Percentiles rank a stretch among this genome's conserved stretches.
Conservation (phyloP, 306 rosid species). For the Lagenaria siceraria region DNA sequence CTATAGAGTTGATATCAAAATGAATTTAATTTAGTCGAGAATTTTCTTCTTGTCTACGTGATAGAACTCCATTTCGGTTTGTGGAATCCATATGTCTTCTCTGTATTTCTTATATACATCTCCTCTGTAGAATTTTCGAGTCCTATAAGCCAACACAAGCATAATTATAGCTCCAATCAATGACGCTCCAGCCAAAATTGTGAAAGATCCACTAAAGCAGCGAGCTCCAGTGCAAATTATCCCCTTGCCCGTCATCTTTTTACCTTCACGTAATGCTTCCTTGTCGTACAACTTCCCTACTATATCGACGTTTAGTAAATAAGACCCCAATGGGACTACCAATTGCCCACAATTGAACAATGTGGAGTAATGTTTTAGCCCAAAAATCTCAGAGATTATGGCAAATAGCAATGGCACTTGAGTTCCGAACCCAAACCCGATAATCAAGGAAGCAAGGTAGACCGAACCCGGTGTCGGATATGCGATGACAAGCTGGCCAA, state of each 20-base stretch:
- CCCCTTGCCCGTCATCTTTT: not conserved
- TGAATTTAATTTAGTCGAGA: not conserved
- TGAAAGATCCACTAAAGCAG: not conserved
- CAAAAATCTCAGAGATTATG: not conserved
- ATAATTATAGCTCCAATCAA: not conserved
- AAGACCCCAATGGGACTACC: not conserved
- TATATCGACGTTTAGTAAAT: not conserved
- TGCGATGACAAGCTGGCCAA: not conserved
- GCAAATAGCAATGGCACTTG: not conserved
- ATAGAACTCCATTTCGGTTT: not conserved
- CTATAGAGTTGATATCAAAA: not conserved
- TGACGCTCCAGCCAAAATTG: not conserved
- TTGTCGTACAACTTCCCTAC: constrained; percentile 1
- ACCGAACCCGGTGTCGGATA: not conserved
- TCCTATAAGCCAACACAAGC: constrained; percentile 9
- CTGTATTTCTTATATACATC: not conserved
- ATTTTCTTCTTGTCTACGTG: not conserved
- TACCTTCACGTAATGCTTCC: not conserved
- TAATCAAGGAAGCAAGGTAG: constrained; percentile 8
- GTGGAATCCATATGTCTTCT: not conserved
- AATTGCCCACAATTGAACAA: not conserved
- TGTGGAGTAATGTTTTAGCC: not conserved
- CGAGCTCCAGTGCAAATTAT: not conserved
- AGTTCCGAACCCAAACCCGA: constrained; percentile 9
- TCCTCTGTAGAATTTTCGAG: not conserved